Evolutionary conservation across 2,329 filamentous ascomycete species (phyloP), one percentile per base, ranked within the genome.

Genomic region (Podosphaera fusca): DNA sequence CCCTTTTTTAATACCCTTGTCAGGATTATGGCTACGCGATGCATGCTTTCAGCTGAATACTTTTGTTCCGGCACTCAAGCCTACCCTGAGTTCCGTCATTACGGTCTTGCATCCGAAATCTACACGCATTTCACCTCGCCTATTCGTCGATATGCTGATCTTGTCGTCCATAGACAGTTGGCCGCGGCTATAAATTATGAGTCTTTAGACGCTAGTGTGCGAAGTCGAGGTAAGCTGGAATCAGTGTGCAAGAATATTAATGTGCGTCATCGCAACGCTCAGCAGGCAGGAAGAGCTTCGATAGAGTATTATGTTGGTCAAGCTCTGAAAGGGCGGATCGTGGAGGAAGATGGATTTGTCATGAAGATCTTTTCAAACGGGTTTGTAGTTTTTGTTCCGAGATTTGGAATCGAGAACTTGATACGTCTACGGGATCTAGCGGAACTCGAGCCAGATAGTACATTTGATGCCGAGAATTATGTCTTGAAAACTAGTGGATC

Each of bases 11-110:
- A 98, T 76, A 98, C 90, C 1, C 80, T 98, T 31, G 84, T 98
- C 63, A 87, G 92, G 67, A 95, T 98, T 71, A 85, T 98, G 74
- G 92, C 92, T 8, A 98, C 92, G 7, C 84, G 92, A 30, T 98
- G 92, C 77, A 98, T 98, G 92, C 95, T 95, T 76, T 92, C 87
- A 56, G 92, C 92, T 60, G 92, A 98, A 71, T 98, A 98, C 72
- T 98, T 98, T 71, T 92, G 86, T 71, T 86, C 90, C 0, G 92
- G 92, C 59, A 89, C 88, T 5, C 88, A 95, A 68, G 81, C 89
- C 0, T 90, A 92, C 68, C 84, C 87, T 0, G 92, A 96, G 68
- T 98, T 95, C 76, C 81, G 87, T 56, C 94, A 98, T 72, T 98
- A 98, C 70, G 92, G 92, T 63, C 81, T 98, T 40, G 94, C 94